These are phyloP conservation scores for Monoraphidium neglectum DNA, from an alignment of 139 green algal species.

Conservation along the genomic window DNA sequence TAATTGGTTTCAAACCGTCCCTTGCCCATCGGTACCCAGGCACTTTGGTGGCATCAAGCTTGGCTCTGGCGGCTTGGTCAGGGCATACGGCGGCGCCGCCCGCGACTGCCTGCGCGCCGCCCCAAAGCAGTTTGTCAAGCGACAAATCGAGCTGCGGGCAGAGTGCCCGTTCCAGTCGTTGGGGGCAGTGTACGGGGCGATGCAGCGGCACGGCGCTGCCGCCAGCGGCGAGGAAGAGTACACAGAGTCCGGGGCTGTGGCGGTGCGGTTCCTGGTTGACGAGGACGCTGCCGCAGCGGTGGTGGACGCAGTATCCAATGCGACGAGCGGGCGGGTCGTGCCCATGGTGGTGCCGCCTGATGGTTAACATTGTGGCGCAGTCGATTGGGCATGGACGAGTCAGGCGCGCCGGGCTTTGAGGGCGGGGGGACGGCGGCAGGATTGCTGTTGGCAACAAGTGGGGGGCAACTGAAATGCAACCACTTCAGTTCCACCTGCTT, in stretches of 20 bases:
- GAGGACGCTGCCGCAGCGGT: slow-evolving; percentile 12
- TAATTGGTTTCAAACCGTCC: not conserved
- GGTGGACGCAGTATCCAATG: slow-evolving; percentile 27
- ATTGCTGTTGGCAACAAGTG: too few species aligned
- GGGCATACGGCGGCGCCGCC: slow-evolving; percentile 81
- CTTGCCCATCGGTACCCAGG: slow-evolving; percentile 42
- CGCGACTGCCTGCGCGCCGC: slow-evolving; percentile 65
- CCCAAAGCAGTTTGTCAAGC: slow-evolving; percentile 33
- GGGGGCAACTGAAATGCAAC: too few species aligned
- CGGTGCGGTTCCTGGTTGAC: slow-evolving; percentile 30
- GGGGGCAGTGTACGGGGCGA: slow-evolving; percentile 38
- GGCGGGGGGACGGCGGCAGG: too few species aligned
- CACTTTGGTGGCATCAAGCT: slow-evolving; percentile 90
- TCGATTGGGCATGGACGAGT: too few species aligned
- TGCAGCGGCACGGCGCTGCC: slow-evolving; percentile 34
- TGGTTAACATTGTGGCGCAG: too few species aligned
- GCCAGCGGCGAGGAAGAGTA: slow-evolving; percentile 38
- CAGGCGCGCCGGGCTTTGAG: too few species aligned
- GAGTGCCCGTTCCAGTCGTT: slow-evolving; percentile 35
- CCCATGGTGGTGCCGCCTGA: not conserved
- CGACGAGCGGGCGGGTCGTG: slow-evolving; percentile 40
- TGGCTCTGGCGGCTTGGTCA: slow-evolving; percentile 79
- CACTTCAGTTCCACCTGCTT: too few species aligned
- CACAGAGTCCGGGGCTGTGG: slow-evolving; percentile 17
- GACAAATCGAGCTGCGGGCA: slow-evolving; percentile 28